Conservation (phyloP, 768 basidiomycete species). For the Boletus reticuloceps region DNA sequence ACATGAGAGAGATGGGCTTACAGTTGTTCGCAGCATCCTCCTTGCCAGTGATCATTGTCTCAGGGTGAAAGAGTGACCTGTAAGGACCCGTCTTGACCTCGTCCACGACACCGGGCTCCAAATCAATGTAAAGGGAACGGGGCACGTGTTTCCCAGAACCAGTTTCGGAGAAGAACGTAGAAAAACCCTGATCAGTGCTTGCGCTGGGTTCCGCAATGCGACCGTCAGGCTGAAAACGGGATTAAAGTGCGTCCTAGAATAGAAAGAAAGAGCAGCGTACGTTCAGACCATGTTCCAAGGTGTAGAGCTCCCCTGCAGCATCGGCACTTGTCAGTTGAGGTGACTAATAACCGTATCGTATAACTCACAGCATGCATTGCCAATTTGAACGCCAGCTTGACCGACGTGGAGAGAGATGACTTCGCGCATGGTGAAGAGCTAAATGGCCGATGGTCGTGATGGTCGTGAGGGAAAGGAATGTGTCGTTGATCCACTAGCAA, state of each 20-base stretch:
- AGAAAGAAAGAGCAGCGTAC: conserved; percentile 47
- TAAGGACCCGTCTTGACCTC: conserved; percentile 92
- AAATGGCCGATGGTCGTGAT: conserved; percentile 11
- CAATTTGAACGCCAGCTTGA: conserved; percentile 93
- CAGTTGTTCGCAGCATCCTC: conserved; percentile 99
- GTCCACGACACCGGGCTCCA: conserved; percentile 94
- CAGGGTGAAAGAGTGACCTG: conserved; percentile 94
- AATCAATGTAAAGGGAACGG: conserved; percentile 92
- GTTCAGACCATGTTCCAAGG: conserved; percentile 93
- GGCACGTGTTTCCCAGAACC: conserved; percentile 95
- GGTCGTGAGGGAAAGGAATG: conserved; percentile 13
- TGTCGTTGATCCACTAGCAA: neutral
- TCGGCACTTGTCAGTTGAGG: conserved; percentile 7
- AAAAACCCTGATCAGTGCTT: conserved; percentile 80
- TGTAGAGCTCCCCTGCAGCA: conserved; percentile 89
- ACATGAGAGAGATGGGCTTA: conserved; percentile 38
- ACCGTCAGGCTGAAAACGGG: conserved; percentile 74
- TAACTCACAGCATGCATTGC: conserved; percentile 91
- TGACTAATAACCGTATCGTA: neutral
- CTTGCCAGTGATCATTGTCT: conserved; percentile 95
- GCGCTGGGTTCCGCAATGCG: conserved; percentile 61
- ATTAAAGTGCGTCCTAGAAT: conserved; percentile 13
- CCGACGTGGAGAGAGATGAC: conserved; percentile 97
- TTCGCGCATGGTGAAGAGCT: conserved; percentile 64
- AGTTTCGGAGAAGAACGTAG: conserved; percentile 97